These are phyloP conservation scores for Discostella pseudostelligera DNA, from an alignment of 108 stramenopile species.

Conservation along the genomic window DNA sequence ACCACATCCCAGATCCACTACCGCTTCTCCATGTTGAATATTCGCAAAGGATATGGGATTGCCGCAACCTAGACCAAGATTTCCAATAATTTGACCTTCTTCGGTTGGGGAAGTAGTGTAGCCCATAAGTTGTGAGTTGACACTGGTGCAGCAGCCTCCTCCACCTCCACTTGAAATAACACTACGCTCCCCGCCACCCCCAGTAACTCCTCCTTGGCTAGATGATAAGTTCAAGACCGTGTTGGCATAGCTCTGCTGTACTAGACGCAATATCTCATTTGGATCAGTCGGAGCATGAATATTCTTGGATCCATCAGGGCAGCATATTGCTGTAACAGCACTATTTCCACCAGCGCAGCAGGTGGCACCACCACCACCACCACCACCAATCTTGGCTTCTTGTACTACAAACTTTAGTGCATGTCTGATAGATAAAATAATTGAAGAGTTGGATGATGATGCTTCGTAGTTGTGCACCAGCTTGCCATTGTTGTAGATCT, in stretches of 20 bases:
- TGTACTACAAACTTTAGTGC: too few species aligned
- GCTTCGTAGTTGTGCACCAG: constrained; percentile 6
- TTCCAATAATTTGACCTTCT: constrained; percentile 25
- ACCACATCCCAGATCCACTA: constrained; percentile 67
- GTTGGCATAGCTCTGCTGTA: constrained; percentile 29
- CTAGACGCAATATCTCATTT: constrained; percentile 4
- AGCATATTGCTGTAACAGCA: constrained; percentile 8
- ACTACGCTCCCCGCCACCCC: constrained; percentile 40
- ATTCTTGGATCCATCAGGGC: constrained; percentile 16
- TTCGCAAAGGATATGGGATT: constrained; percentile 50
- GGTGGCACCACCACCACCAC: neutral
- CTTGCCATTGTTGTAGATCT: constrained; percentile 22
- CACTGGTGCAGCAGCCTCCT: constrained; percentile 38
- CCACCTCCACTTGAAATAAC: neutral
- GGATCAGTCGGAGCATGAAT: constrained; percentile 8
- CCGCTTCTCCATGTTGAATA: constrained; percentile 38
- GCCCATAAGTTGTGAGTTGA: constrained; percentile 18
- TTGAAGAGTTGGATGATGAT: constrained; percentile 5
- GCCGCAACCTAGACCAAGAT: constrained; percentile 57
- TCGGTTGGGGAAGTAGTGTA: constrained; percentile 36
- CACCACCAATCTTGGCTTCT: neutral
- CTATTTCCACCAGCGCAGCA: constrained; percentile 20
- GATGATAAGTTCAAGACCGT: constrained; percentile 13
- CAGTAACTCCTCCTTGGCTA: neutral
- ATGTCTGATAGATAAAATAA: too few species aligned